These are phyloP conservation scores for Salix purpurea DNA, from an alignment of 345 rosid genomes.

Conservation along the genomic window DNA sequence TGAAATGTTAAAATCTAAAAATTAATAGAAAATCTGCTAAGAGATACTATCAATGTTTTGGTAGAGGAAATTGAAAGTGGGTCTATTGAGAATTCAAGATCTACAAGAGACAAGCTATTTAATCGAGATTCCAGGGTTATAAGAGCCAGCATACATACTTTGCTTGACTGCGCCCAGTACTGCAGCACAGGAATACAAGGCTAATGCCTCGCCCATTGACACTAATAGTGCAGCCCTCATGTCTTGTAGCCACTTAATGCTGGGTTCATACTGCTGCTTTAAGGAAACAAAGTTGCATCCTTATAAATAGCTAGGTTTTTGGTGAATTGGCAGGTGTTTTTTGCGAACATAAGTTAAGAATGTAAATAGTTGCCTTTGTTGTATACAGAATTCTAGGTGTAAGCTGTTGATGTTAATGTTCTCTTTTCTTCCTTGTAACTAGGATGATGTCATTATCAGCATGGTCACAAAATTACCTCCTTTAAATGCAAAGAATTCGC, in stretches of 20 bases:
- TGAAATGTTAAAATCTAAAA: background rate
- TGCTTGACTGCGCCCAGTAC: background rate
- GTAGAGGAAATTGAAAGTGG: background rate
- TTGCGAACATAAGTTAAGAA: background rate
- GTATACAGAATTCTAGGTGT: background rate
- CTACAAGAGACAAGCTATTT: background rate
- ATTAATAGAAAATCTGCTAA: background rate
- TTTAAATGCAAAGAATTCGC: background rate
- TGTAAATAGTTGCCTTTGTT: background rate
- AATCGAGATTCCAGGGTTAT: background rate
- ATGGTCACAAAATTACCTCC: background rate
- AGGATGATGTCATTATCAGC: background rate
- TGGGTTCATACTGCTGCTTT: background rate
- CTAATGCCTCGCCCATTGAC: background rate
- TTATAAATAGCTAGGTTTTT: background rate
- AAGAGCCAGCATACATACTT: background rate
- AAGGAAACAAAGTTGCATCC: background rate
- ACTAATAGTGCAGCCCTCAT: background rate
- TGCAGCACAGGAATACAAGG: background rate
- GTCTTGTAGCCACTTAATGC: background rate
- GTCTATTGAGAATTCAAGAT: background rate
- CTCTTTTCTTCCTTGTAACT: background rate
- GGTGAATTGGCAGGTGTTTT: background rate
- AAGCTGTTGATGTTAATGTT: background rate
- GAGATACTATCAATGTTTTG: background rate